Conservation (phyloP, 257 asterid species). For the Scutellaria minor region DNA sequence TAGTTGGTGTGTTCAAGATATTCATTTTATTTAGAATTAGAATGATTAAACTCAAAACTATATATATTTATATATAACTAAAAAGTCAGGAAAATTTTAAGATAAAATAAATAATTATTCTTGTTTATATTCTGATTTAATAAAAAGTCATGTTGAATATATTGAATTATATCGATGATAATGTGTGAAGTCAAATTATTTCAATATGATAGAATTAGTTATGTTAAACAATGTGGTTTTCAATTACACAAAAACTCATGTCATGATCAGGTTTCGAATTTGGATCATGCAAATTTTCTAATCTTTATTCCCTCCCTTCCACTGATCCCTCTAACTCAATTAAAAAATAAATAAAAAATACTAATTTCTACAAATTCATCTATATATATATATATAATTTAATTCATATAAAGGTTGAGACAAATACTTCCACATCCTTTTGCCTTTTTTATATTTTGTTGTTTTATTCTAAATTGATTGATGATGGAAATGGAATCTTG, state of each 20-base stretch:
- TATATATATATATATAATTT: too few species aligned
- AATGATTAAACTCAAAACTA: too few species aligned
- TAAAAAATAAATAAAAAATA: too few species aligned
- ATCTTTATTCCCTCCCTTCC: too few species aligned
- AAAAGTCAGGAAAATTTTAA: neutral
- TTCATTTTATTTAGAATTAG: neutral
- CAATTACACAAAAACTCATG: too few species aligned
- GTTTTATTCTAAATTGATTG: neutral
- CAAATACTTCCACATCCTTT: constrained; percentile 3
- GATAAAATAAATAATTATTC: neutral
- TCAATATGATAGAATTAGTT: too few species aligned
- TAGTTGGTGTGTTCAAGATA: neutral
- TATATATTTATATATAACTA: too few species aligned
- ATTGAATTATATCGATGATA: neutral
- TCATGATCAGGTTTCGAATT: too few species aligned
- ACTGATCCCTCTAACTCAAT: too few species aligned
- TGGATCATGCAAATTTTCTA: too few species aligned
- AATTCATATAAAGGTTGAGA: neutral
- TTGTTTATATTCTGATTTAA: neutral
- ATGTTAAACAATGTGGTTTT: too few species aligned
- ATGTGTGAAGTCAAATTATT: neutral
- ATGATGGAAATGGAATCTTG: neutral
- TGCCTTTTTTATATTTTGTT: neutral
- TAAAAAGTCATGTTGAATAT: neutral
- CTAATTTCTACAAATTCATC: too few species aligned